Conservation (phyloP, 495 filamentous ascomycete species). For the Podospora pseudoanserina region DNA sequence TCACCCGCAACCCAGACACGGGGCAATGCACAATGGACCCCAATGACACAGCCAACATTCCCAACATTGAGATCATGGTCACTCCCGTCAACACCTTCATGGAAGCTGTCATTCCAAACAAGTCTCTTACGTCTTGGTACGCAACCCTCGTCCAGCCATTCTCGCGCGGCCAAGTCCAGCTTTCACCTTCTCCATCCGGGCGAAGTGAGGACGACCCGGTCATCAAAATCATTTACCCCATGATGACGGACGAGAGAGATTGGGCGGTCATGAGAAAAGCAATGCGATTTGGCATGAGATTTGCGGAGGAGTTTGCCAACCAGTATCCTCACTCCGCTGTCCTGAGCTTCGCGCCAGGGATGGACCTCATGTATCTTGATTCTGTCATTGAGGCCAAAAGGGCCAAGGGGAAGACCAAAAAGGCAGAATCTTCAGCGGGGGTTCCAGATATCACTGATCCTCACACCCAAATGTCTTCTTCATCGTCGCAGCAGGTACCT, state of each 20-base stretch:
- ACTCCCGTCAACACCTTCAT: slow-evolving; percentile 15
- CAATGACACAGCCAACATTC: slow-evolving; percentile 20
- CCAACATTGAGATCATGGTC: slow-evolving; percentile 32
- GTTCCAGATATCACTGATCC: background rate
- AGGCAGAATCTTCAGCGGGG: background rate
- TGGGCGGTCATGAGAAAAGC: slow-evolving; percentile 16
- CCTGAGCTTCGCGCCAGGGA: slow-evolving; percentile 22
- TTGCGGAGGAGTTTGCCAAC: slow-evolving; percentile 25
- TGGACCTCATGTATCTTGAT: slow-evolving; percentile 19
- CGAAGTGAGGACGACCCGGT: slow-evolving; percentile 13
- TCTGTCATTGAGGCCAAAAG: background rate
- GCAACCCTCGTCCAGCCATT: slow-evolving; percentile 34
- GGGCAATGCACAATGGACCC: slow-evolving; percentile 16
- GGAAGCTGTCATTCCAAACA: slow-evolving; percentile 8
- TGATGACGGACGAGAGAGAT: slow-evolving; percentile 26
- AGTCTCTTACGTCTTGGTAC: slow-evolving; percentile 20
- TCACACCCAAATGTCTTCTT: background rate
- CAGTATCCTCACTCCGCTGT: slow-evolving; percentile 24
- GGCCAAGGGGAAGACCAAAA: background rate
- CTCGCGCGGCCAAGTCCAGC: slow-evolving; percentile 34
- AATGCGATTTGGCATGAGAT: slow-evolving; percentile 26
- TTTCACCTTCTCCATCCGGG: slow-evolving; percentile 19
- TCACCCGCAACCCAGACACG: background rate
- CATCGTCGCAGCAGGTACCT: background rate
- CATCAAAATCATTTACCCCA: slow-evolving; percentile 27